Evolutionary conservation across 345 rosid species (phyloP), one percentile per base, ranked within the genome.

Genomic region (Melaleuca alternifolia): DNA sequence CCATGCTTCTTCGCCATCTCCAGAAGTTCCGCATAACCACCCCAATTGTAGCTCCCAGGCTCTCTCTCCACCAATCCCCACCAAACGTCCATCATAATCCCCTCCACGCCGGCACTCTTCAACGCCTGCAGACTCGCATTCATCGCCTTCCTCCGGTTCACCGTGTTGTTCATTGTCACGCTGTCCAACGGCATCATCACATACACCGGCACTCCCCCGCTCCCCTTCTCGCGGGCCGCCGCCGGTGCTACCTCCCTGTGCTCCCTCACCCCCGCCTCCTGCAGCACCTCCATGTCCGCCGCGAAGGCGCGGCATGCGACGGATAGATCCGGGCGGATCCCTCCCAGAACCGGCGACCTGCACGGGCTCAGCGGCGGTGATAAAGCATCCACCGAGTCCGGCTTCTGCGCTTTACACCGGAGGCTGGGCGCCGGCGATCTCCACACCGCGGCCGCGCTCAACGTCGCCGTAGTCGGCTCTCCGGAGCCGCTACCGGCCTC

Each of bases 111-210:
- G 24, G 99, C 99, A 89, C 98, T 94, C 90, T 94, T 96, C 94
- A 97, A 86, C 90, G 99, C 99, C 89, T 93, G 95, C 54, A 97
- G 88, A 87, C 99, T 97, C 83, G 94, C 99, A 90, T 92, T 95
- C 99, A 96, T 94, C 86, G 99, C 99, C 89, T 97, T 97, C 90
- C 91, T 91, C 91, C 99, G 87, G 52, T 95, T 96, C 89, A 97
- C 92, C 59, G 94, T 91, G 87, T 96, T 94, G 84, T 92, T 91
- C 93, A 87, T 91, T 86, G 98, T 97, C 86, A 97, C 99, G 88
- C 98, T 94, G 85, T 97, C 99, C 89, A 96, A 88, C 90, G 99
- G 99, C 99, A 97, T 97, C 99, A 97, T 97, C 82, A 97, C 99
- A 86, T 86, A 97, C 71, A 97, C 99, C 84, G 99, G 99, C 82